These are phyloP conservation scores for Pseudogymnoascus sp. DNA, from an alignment of 2,329 filamentous ascomycete species.

Conservation along the genomic window DNA sequence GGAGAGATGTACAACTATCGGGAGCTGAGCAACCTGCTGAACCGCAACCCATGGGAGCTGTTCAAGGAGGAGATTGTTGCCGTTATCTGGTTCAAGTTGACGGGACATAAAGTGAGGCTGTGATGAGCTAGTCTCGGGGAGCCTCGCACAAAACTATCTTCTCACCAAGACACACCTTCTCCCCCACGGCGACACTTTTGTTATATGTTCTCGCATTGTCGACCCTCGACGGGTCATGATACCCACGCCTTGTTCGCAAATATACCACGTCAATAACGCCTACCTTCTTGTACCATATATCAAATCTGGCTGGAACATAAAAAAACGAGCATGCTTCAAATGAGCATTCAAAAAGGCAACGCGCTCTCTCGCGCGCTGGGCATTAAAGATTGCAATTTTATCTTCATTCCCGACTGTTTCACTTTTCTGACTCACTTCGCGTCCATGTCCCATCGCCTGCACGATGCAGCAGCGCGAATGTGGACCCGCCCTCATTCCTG, in stretches of 20 bases:
- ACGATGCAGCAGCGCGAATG: neutral
- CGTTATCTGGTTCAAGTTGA: conserved; percentile 54
- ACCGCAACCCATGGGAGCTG: conserved; percentile 71
- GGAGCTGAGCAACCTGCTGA: conserved; percentile 81
- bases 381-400: conserved; percentile 4
- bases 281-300: conserved; percentile 6
- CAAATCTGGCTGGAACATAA: conserved; percentile 3
- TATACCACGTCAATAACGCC: conserved; percentile 8
- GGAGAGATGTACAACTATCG: conserved; percentile 95
- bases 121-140: conserved; percentile 13
- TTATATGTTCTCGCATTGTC: conserved; percentile 6
- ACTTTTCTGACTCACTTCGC: neutral
- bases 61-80: conserved; percentile 61
- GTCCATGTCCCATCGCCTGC: neutral
- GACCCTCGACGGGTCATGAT: conserved; percentile 3
- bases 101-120: conserved; percentile 37
- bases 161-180: neutral
- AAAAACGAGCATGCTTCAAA: neutral
- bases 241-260: conserved; percentile 8
- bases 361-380: neutral
- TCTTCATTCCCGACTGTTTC: neutral
- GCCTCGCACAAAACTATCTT: neutral
- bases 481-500: neutral
- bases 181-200: neutral
- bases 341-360: neutral